These are phyloP conservation scores for Nyctanthes arbortristis DNA, from an alignment of 257 asterid genomes.

Conservation along the genomic window DNA sequence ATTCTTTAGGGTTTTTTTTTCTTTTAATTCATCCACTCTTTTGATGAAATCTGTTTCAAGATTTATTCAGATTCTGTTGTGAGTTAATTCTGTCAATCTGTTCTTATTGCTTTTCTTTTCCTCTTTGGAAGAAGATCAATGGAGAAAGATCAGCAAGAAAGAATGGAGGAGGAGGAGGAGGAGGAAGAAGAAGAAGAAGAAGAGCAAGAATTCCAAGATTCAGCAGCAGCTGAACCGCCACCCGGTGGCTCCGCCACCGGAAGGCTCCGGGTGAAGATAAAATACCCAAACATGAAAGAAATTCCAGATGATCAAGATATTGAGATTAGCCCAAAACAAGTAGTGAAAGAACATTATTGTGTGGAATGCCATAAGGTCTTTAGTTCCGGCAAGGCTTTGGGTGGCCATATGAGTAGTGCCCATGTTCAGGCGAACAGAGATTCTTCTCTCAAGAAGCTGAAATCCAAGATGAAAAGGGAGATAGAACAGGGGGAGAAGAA, in stretches of 20 bases:
- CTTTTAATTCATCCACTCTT: not conserved
- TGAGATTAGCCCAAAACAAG: not conserved
- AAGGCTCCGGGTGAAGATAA: constrained; percentile 11
- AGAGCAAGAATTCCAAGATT: no score
- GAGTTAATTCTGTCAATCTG: not conserved
- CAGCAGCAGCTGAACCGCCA: not conserved
- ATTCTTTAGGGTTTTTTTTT: constrained; percentile 33
- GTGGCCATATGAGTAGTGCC: constrained; percentile 83
- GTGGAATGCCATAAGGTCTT: constrained; percentile 45
- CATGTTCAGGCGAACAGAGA: constrained; percentile 67
- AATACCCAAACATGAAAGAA: not conserved
- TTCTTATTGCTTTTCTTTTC: not conserved
- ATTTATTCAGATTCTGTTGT: constrained; percentile 8
- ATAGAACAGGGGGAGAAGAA: no score
- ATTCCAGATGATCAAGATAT: not conserved
- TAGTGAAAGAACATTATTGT: constrained; percentile 36
- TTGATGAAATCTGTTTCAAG: not conserved
- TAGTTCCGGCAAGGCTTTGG: constrained; percentile 69
- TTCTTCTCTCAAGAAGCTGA: constrained; percentile 26
- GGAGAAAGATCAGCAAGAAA: not conserved
- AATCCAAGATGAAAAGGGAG: constrained; percentile 6
- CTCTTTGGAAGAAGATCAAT: not conserved
- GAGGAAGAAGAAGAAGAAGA: no score
- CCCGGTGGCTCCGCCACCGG: not conserved
- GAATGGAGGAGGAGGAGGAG: not conserved